Percentiles rank a stretch among this genome's conserved stretches.
Evolutionary conservation across 805 yeast genomes (phyloP).

Genomic region (Yamadazyma laniorum): DNA sequence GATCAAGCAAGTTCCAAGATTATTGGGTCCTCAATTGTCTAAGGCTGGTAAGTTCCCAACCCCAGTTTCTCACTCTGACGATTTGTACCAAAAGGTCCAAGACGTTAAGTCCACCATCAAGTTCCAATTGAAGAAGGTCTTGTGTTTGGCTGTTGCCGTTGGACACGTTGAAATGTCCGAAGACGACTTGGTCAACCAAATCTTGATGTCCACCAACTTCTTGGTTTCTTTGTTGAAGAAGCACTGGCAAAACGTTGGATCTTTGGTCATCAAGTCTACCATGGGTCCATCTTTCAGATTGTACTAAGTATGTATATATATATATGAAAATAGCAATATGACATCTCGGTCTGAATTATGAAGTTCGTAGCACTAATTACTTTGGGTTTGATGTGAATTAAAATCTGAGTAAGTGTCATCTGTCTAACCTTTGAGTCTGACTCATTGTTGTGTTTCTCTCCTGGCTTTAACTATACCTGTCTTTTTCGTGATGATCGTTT

Average conservation of each 20-base stretch:
- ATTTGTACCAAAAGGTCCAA: conserved; percentile 89
- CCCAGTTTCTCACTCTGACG: conserved; percentile 99
- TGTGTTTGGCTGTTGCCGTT: conserved; percentile 98
- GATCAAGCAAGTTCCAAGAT: conserved; percentile 99
- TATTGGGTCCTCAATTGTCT: conserved; percentile 99
- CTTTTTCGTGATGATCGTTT: no score
- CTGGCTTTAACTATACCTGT: background rate
- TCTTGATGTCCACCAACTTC: conserved; percentile 98
- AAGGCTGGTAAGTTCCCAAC: conserved; percentile 99
- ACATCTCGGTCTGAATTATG: background rate
- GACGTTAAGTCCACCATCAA: conserved; percentile 99
- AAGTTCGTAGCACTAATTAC: background rate
- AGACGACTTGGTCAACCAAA: conserved; percentile 93
- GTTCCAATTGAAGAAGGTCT: conserved; percentile 99
- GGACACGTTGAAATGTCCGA: conserved; percentile 99
- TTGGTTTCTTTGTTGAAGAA: conserved; percentile 98
- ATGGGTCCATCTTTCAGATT: conserved; percentile 99
- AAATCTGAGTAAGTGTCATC: background rate
- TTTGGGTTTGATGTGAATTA: background rate
- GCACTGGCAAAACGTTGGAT: conserved; percentile 99
- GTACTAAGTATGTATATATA: conserved; percentile 81
- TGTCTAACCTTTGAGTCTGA: background rate
- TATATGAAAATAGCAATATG: conserved; percentile 2
- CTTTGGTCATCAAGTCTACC: conserved; percentile 97
- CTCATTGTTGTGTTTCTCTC: background rate